These are phyloP conservation scores for Toxicodendron radicans DNA, from an alignment of 345 rosid genomes.

Conservation along the genomic window DNA sequence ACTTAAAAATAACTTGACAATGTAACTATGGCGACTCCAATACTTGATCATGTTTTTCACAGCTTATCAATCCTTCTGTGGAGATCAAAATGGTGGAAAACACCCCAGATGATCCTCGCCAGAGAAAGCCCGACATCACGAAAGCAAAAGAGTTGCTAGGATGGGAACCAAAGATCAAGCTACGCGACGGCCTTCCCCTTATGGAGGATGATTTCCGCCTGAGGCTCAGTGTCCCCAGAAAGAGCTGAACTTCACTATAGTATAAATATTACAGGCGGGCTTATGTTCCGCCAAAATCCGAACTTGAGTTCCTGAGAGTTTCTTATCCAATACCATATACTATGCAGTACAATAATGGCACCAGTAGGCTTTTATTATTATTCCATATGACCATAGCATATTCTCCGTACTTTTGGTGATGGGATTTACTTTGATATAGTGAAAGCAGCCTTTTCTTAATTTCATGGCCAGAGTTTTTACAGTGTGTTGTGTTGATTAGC, in stretches of 20 bases:
- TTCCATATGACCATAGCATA: not conserved
- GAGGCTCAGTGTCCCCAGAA: conserved; percentile 63
- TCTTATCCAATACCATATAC: not conserved
- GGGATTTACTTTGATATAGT: not conserved
- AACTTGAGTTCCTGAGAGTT: not conserved
- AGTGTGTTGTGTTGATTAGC: no score
- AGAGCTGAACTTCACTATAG: conserved; percentile 32
- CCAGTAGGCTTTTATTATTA: not conserved
- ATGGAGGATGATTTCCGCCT: conserved; percentile 93
- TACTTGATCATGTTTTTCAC: conserved; percentile 18
- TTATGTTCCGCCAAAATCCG: not conserved
- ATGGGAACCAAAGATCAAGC: conserved; percentile 89
- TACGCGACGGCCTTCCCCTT: conserved; percentile 83
- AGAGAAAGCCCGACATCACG: conserved; percentile 85
- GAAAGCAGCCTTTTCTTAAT: not conserved
- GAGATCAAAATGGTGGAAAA: conserved; percentile 74
- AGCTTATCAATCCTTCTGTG: conserved; percentile 80
- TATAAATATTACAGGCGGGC: not conserved
- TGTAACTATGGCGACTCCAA: not conserved
- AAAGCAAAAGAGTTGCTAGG: conserved; percentile 82
- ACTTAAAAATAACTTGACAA: not conserved
- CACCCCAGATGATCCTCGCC: conserved; percentile 95
- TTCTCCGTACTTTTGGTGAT: not conserved
- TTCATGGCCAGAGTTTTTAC: no score
- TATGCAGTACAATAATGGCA: not conserved